Evolutionary conservation across 1,284 basidiomycete genomes (phyloP), one percentile per base, ranked within the genome.

Genomic region (Amylostereum chailletii): DNA sequence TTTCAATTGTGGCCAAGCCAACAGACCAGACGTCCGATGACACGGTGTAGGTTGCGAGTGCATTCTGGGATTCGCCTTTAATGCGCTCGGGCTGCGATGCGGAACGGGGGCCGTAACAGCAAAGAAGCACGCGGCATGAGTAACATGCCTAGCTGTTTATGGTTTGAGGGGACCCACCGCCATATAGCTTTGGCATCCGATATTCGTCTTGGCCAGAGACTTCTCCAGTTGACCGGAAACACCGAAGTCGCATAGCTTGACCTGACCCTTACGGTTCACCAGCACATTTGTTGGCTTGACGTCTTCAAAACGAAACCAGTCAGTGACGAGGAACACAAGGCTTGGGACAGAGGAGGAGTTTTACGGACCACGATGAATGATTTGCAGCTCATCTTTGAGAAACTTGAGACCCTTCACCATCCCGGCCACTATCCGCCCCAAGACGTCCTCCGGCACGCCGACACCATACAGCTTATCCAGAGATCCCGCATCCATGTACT

Each of bases 141-240:
- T 19, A 19, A 19, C 19, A 19, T 19, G 19, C 19, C 19, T 19
- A 19, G 19, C 36, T n/a, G 36, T 8, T 8, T 47, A 37, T 40
- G 30, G 19, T 7, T 34, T 38, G 40, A 48, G 46, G 38, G 43
- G 10, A 77, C 85, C 63, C 65, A 90, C 89, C 44, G 95, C 95
- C 94, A 99, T 99, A 70, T 99, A 99, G 55, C 84, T 90, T 67
- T 99, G 96, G 66, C 96, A 99, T 2, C 96, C 95, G 42, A 99
- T 98, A 61, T 98, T 98, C 10, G 95, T 99, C 72, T 96, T 97
- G 29, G 96, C 95, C 26, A 99, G 74, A 51, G 86, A 91, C 65
- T 94, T 94, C 65, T 99, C 94, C 38, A 99, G 77, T 65, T 99
- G 94, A 2, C 95, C 95, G 3, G 94, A 97, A 0, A 99, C 94